Percentiles rank a stretch among this genome's conserved stretches.
phyloP scores from a whole-genome alignment of 2,329 filamentous ascomycete species.

The Fusarium sambucinum region DNA sequence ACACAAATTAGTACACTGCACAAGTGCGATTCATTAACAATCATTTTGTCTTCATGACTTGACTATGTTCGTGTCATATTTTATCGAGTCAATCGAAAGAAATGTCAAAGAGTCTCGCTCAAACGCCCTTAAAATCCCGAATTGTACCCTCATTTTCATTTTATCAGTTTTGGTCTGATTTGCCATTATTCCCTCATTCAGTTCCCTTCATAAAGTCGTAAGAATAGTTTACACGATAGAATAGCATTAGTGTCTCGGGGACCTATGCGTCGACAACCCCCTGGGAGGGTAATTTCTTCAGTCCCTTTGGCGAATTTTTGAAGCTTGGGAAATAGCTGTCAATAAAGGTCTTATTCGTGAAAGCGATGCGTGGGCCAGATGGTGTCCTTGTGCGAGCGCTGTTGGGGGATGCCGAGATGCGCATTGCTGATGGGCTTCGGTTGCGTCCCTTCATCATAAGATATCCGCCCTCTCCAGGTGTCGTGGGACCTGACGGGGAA shows the following conservation, averaged over 20 bases:
- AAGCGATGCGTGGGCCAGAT: slow-evolving; percentile 54
- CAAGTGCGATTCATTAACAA: neutral
- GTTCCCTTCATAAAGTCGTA: slow-evolving; percentile 37
- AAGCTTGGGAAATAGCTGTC: slow-evolving; percentile 60
- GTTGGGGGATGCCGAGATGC: slow-evolving; percentile 55
- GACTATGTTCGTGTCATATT: neutral
- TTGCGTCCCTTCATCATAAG: slow-evolving; percentile 60
- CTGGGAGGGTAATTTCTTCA: slow-evolving; percentile 47
- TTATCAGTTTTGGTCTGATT: neutral
- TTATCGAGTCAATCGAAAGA: neutral
- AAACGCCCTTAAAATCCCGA: slow-evolving; percentile 22
- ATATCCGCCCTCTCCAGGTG: slow-evolving; percentile 56
- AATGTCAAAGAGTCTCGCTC: slow-evolving; percentile 6
- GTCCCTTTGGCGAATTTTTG: slow-evolving; percentile 49
- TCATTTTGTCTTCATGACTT: neutral
- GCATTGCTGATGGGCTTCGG: slow-evolving; percentile 52
- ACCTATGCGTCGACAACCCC: slow-evolving; percentile 39
- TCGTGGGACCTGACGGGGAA: slow-evolving; percentile 56
- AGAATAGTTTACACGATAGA: slow-evolving; percentile 29
- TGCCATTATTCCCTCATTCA: neutral
- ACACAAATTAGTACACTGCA: neutral
- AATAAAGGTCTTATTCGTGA: slow-evolving; percentile 45
- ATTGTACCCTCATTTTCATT: slow-evolving; percentile 14
- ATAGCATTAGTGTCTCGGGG: neutral
- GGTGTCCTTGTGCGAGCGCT: slow-evolving; percentile 64